Conservation (phyloP, 2,329 filamentous ascomycete genomes). For the Orbilia quercus region DNA sequence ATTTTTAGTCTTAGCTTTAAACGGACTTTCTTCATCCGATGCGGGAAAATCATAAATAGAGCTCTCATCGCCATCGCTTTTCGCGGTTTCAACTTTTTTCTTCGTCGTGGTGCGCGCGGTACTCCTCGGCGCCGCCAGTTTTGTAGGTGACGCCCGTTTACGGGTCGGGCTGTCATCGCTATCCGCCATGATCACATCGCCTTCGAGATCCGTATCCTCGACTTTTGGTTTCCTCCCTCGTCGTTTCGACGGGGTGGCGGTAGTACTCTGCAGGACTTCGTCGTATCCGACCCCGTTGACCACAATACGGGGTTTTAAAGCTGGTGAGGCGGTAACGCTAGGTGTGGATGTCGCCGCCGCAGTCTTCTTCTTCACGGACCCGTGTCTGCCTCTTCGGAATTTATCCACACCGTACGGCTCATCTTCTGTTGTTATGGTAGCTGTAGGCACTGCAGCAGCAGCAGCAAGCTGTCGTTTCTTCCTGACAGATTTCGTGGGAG, state of each 20-base stretch:
- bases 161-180: slow-evolving; percentile 38
- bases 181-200: slow-evolving; percentile 57
- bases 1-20: slow-evolving; percentile 27
- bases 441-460: not conserved
- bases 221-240: slow-evolving; percentile 33
- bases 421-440: no score
- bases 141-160: slow-evolving; percentile 11
- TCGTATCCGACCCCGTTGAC: slow-evolving; percentile 16
- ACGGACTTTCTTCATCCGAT: slow-evolving; percentile 49
- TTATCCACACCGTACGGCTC: slow-evolving; percentile 39
- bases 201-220: slow-evolving; percentile 51
- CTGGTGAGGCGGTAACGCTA: slow-evolving; percentile 5
- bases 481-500: slow-evolving; percentile 26
- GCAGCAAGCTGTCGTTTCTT: slow-evolving; percentile 14
- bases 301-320: slow-evolving; percentile 18
- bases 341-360: not conserved
- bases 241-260: slow-evolving; percentile 15
- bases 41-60: slow-evolving; percentile 44
- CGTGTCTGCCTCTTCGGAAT: slow-evolving; percentile 44
- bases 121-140: slow-evolving; percentile 30
- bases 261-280: slow-evolving; percentile 4
- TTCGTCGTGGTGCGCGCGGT: slow-evolving; percentile 47
- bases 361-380: slow-evolving; percentile 37
- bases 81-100: slow-evolving; percentile 36
- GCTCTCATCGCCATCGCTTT: slow-evolving; percentile 53